These are phyloP conservation scores for Orychophragmus violaceus DNA, from an alignment of 345 rosid species.

Conservation along the genomic window DNA sequence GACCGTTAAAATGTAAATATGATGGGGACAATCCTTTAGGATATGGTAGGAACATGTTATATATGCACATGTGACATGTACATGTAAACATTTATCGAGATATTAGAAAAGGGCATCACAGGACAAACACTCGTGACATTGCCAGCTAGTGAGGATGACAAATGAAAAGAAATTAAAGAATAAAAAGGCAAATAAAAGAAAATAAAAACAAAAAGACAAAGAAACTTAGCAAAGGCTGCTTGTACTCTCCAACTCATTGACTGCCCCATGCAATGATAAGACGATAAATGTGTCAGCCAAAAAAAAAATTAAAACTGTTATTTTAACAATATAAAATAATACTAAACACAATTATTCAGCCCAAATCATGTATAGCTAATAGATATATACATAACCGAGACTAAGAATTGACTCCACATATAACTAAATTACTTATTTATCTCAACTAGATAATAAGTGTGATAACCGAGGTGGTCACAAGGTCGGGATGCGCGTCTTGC, in stretches of 20 bases:
- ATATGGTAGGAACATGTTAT: conserved; percentile 26
- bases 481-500: no score
- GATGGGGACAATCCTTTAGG: conserved; percentile 21
- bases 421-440: neutral
- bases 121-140: conserved; percentile 41
- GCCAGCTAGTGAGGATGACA: conserved; percentile 40
- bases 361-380: neutral
- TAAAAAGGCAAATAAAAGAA: conserved; percentile 34
- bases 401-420: conserved; percentile 19
- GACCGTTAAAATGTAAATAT: conserved; percentile 17
- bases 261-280: conserved; percentile 40
- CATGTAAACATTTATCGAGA: conserved; percentile 20
- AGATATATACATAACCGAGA: neutral
- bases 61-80: conserved; percentile 26
- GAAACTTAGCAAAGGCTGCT: conserved; percentile 35
- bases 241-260: conserved; percentile 39
- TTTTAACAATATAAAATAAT: neutral
- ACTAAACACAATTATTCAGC: neutral
- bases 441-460: neutral
- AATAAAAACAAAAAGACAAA: conserved; percentile 40
- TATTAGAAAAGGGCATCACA: conserved; percentile 31
- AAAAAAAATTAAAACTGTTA: neutral
- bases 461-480: no score
- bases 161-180: conserved; percentile 33
- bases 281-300: conserved; percentile 47